phyloP scores from a whole-genome alignment of 2,329 filamentous ascomycete genomes.

The Cryoendolithus antarcticus region DNA sequence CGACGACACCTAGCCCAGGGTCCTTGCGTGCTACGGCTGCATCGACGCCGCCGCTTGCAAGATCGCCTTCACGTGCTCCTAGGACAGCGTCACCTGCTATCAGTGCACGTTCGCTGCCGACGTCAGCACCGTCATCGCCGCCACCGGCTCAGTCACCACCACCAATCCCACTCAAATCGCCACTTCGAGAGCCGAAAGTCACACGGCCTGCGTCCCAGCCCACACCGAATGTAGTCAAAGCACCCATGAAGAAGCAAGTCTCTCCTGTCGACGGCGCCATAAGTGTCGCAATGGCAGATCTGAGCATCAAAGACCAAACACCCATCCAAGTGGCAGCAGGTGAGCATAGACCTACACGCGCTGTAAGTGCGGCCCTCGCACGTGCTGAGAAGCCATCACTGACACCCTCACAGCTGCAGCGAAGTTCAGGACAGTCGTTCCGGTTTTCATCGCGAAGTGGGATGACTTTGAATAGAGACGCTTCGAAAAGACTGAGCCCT shows the following conservation, averaged over 20 bases:
- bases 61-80: too few relatives aligned
- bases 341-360: slow-evolving; percentile 5
- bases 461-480: too few relatives aligned
- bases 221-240: slow-evolving; percentile 1
- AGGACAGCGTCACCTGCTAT: too few relatives aligned
- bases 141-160: slow-evolving; percentile 8
- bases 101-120: too few relatives aligned
- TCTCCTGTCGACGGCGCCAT: slow-evolving; percentile 2
- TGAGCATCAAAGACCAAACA: slow-evolving; percentile 4
- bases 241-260: slow-evolving; percentile 2
- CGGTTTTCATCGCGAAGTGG: slow-evolving; percentile 6
- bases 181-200: slow-evolving; percentile 1
- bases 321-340: slow-evolving; percentile 2
- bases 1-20: not conserved
- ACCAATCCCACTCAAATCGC: slow-evolving; percentile 10
- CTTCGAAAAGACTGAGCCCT: too few relatives aligned
- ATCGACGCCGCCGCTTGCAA: too few relatives aligned
- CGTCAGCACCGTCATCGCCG: not conserved
- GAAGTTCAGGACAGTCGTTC: too few relatives aligned
- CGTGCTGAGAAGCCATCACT: slow-evolving; percentile 1
- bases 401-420: too few relatives aligned
- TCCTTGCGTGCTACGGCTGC: too few relatives aligned
- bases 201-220: slow-evolving; percentile 1
- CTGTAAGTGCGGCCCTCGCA: slow-evolving; percentile 1
- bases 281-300: slow-evolving; percentile 2